phyloP scores from a whole-genome alignment of 2,329 filamentous ascomycete genomes.

The Lachnellula subtilissima region DNA sequence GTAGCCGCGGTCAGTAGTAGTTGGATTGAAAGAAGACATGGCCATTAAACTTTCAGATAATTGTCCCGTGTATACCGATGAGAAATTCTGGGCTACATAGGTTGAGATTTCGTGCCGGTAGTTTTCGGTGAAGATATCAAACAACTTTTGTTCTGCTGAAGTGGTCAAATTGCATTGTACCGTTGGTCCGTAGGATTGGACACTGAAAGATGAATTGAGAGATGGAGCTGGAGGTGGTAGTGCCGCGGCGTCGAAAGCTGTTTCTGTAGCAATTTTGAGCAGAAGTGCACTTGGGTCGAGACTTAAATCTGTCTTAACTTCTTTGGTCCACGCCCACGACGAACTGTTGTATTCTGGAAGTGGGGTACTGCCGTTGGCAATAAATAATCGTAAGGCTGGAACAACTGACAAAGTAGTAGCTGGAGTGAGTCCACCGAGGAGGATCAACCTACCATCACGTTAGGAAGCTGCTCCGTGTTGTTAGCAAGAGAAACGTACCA shows the following conservation, averaged over 20 bases:
- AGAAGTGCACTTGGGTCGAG: neutral
- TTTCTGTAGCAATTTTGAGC: constrained; percentile 1
- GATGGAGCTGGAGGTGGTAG: constrained; percentile 6
- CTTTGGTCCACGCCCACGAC: no score
- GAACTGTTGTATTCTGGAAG: neutral
- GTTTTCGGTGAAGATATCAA: neutral
- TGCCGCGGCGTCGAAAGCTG: neutral
- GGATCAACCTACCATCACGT: neutral
- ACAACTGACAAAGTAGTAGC: constrained; percentile 7
- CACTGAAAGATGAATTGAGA: constrained; percentile 11
- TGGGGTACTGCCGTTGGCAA: neutral
- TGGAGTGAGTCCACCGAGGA: constrained; percentile 6
- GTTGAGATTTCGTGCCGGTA: no score
- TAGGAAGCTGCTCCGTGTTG: neutral
- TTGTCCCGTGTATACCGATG: neutral
- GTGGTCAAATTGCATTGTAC: constrained; percentile 9
- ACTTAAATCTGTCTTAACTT: no score
- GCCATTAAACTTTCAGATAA: neutral
- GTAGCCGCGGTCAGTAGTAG: no score
- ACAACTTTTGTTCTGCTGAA: neutral
- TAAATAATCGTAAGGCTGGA: neutral
- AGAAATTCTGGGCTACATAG: no score
- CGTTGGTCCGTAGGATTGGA: constrained; percentile 16
- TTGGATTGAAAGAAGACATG: no score
- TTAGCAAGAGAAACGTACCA: neutral